Evolutionary conservation across 2,329 filamentous ascomycete genomes (phyloP).

Genomic region (Grosmannia clavigera): DNA sequence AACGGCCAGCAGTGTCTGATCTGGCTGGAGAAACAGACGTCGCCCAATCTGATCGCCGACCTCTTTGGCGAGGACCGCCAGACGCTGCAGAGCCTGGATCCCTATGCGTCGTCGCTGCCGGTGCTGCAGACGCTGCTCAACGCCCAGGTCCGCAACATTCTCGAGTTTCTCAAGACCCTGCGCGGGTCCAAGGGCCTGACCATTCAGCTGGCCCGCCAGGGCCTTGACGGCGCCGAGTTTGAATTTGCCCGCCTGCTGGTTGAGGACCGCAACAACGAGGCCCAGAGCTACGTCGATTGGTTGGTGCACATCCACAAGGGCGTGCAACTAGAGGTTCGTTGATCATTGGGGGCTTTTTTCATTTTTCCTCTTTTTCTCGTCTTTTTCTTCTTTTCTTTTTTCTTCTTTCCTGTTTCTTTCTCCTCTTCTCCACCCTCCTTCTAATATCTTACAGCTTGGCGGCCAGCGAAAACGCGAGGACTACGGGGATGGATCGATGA

Average conservation of each 20-base stretch:
- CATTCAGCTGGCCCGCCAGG: slow-evolving; percentile 82
- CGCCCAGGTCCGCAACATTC: slow-evolving; percentile 84
- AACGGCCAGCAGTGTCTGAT: slow-evolving; percentile 86
- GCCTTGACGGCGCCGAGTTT: slow-evolving; percentile 87
- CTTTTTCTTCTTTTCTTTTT: no score
- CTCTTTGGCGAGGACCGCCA: slow-evolving; percentile 71
- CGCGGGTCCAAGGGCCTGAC: slow-evolving; percentile 80
- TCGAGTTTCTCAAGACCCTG: slow-evolving; percentile 71
- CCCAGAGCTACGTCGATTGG: slow-evolving; percentile 97
- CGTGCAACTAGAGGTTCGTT: slow-evolving; percentile 69
- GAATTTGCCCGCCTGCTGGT: slow-evolving; percentile 87
- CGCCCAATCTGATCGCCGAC: slow-evolving; percentile 79
- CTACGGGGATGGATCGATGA: slow-evolving; percentile 30
- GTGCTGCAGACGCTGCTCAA: slow-evolving; percentile 85
- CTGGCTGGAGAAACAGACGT: slow-evolving; percentile 88
- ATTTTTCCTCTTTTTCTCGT: neutral
- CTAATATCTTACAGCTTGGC: slow-evolving; percentile 33
- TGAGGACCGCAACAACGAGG: slow-evolving; percentile 95
- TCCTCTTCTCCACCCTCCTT: neutral
- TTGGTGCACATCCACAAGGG: slow-evolving; percentile 87
- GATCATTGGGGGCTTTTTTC: neutral
- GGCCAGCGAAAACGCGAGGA: slow-evolving; percentile 63
- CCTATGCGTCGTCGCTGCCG: slow-evolving; percentile 68
- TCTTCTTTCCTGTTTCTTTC: no score
- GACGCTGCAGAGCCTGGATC: slow-evolving; percentile 63